Percentiles rank a stretch among this genome's conserved stretches.
Conservation (phyloP, 768 basidiomycete species). For the Naganishia onofrii region DNA sequence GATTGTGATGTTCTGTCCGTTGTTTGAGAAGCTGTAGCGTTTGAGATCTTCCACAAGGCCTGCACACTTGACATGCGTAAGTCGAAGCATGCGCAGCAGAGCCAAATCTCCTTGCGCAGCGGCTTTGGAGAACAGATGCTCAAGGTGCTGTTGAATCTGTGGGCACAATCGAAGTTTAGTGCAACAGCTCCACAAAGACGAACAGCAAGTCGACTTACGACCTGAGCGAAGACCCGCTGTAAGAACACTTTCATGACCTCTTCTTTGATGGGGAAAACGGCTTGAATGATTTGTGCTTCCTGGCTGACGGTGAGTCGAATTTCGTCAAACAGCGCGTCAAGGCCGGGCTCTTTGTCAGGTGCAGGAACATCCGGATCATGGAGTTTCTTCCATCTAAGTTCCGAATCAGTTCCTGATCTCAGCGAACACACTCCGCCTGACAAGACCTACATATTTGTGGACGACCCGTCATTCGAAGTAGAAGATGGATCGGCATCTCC, state of each 20-base stretch:
- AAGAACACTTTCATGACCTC: slow-evolving; percentile 97
- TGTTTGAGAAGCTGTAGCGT: slow-evolving; percentile 74
- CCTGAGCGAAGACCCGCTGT: slow-evolving; percentile 95
- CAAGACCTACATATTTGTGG: not conserved
- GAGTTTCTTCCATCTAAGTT: slow-evolving; percentile 71
- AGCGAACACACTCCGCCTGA: not conserved
- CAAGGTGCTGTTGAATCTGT: slow-evolving; percentile 95
- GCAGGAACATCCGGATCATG: slow-evolving; percentile 74
- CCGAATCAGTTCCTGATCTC: slow-evolving; percentile 9
- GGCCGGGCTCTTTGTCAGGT: slow-evolving; percentile 74
- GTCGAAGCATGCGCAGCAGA: slow-evolving; percentile 82
- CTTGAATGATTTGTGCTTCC: slow-evolving; percentile 96
- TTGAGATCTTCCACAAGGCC: slow-evolving; percentile 85
- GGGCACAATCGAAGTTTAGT: not conserved
- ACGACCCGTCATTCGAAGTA: not conserved
- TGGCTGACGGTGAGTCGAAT: slow-evolving; percentile 88
- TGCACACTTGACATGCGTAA: slow-evolving; percentile 76
- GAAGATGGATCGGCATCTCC: slow-evolving; percentile 33
- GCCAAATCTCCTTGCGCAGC: slow-evolving; percentile 77
- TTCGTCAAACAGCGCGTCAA: slow-evolving; percentile 76
- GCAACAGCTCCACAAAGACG: not conserved
- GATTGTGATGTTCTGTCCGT: slow-evolving; percentile 5
- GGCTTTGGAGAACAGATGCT: slow-evolving; percentile 75
- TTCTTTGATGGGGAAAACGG: slow-evolving; percentile 93
- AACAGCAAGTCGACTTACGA: slow-evolving; percentile 59